Evolutionary conservation across 2,329 filamentous ascomycete genomes (phyloP), one percentile per base, ranked within the genome.

Genomic region (Keithomyces neogunnii): DNA sequence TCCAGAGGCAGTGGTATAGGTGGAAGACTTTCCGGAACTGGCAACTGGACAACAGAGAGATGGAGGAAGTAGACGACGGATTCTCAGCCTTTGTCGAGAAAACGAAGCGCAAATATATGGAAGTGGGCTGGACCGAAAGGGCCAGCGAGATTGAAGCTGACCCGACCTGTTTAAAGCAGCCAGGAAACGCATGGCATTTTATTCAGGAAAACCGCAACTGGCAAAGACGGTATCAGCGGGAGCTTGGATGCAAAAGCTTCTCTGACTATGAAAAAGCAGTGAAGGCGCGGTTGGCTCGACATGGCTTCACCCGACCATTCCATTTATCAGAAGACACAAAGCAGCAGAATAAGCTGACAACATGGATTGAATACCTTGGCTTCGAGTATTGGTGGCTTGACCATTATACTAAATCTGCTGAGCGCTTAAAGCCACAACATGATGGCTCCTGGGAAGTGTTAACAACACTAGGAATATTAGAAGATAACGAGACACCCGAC

Each of bases 351-450:
- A 54, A 60, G 39, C 47, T 70, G 33, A 63, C 66, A 40, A 69
- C 64, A 8, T 72, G 69, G 69, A 66, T 72, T 47, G 69, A 72
- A 55, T 70, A 65, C 55, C 62, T 70, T 28, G 54, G 51, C 44
- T 69, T 57, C 48, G 55, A 63, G 52, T 57, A 60, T 51, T 57
- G 54, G 57, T 59, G 58, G 54, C 49, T 57, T 26, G 57, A 59
- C 43, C 44, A 46, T 40, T 60, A 61, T 46, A 53, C 50, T 13
- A 51, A 44, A n/a, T 30, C 44, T 36, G 42, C 62, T 32, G 52
- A 63, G 52, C 53, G 54, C 6, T 53, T 55, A 6, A 54, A 62
- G 58, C 52, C 38, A 48, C 31, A 54, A 3, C 57, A 63, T 42
- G 61, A 69, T 46, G 53, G 57, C 55, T 58, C 57, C 19, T 67